These are phyloP conservation scores for Ceratocystis alfenasii DNA, from an alignment of 2,329 filamentous ascomycete species.

Conservation along the genomic window DNA sequence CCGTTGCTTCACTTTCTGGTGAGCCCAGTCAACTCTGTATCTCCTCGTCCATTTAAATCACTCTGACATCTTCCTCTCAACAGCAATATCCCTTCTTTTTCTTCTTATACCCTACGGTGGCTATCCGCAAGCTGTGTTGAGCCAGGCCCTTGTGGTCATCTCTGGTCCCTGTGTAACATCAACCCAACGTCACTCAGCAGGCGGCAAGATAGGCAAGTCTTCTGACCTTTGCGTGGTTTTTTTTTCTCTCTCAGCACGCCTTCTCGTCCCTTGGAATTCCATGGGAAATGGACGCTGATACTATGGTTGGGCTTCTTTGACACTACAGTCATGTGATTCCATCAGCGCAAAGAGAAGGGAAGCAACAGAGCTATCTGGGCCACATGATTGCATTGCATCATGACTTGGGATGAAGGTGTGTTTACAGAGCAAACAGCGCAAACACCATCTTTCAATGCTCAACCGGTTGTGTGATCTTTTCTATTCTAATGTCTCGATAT, in stretches of 20 bases:
- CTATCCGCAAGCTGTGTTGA: neutral
- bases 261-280: too few relatives aligned
- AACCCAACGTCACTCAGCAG: conserved; percentile 7
- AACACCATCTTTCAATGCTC: neutral
- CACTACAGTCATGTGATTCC: neutral
- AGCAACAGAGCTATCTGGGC: neutral
- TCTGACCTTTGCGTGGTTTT: neutral
- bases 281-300: neutral
- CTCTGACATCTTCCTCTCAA: too few relatives aligned
- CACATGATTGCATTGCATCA: conserved; percentile 2
- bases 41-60: too few relatives aligned
- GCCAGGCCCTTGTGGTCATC: too few relatives aligned
- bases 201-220: neutral
- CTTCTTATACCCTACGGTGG: neutral
- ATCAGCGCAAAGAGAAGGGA: neutral
- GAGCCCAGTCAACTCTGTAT: neutral
- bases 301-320: neutral
- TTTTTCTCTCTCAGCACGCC: too few relatives aligned
- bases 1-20: neutral
- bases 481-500: neutral
- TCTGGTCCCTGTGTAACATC: neutral
- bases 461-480: neutral
- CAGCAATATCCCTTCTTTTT: too few relatives aligned
- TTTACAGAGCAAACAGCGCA: neutral
- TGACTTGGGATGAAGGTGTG: neutral